Evolutionary conservation across 768 basidiomycete genomes (phyloP), one percentile per base, ranked within the genome.

Genomic region (Lactarius sanguifluus): DNA sequence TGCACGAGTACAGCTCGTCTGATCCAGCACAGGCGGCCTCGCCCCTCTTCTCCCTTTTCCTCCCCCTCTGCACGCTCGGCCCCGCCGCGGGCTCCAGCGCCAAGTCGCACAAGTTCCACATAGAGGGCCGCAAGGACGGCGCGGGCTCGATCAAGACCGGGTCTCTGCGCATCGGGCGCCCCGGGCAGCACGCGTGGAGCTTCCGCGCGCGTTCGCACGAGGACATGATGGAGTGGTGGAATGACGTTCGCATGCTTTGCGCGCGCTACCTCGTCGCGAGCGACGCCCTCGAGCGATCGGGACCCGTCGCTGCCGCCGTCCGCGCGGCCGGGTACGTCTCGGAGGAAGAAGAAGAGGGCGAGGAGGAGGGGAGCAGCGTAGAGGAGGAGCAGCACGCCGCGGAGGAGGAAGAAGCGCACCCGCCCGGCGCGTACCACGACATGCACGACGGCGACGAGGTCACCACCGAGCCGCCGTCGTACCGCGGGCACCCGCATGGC

Each of bases 201-300:
- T 98, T 99, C 83, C 84, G 94, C 41, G 85, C 91, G 56, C 80
- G 96, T 66, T 90, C 88, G 65, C 86, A 91, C 70, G 96, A 98
- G 69, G 96, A 98, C 71, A 94, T 98, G 94, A 94, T 98, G 94
- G 97, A 99, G 79, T 97, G 97, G 93, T 99, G 97, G 97, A 98
- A 98, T 74, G 97, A 98, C 74, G 82, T 96, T 47, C 79, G 92
- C 67, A 95, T 96, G 93, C 80, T 96, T 47, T 96, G 94, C 72
- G 94, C 95, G 25, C 78, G 94, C 68, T 98, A 97, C 75, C 83
- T 99, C 61, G 93, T 98, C 47, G 94, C 95, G 40, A 92, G 90
- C 70, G 97, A 98, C 79, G 84, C 87, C 75, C 91, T 98, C 78
- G 93, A 97, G 78, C 82, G 97, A 54, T 88, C 87, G 45, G 97